Conservation (phyloP, 1,284 basidiomycete genomes). For the Mycosarcoma mackinlayi region DNA sequence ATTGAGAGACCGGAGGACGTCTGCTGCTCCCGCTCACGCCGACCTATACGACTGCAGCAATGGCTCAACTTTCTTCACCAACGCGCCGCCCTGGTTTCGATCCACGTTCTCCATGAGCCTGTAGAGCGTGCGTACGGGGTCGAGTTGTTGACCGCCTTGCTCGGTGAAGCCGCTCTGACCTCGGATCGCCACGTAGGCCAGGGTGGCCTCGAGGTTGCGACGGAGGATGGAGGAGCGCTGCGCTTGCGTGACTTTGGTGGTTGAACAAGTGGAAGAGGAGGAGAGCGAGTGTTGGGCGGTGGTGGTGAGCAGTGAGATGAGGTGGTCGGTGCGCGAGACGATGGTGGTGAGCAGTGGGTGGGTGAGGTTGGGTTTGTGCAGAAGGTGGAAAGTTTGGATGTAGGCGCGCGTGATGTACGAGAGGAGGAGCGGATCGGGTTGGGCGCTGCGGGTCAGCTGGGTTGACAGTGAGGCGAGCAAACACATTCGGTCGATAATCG, state of each 20-base stretch:
- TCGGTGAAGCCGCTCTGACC: conserved; percentile 8
- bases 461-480: conserved; percentile 19
- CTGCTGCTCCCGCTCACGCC: too few relatives aligned
- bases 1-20: too few relatives aligned
- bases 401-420: conserved; percentile 24
- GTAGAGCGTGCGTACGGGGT: conserved; percentile 22
- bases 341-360: conserved; percentile 26
- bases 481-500: conserved; percentile 43
- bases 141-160: neutral
- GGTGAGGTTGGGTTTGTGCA: neutral
- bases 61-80: conserved; percentile 32
- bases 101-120: conserved; percentile 25
- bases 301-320: conserved; percentile 26
- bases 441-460: neutral
- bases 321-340: conserved; percentile 5
- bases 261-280: neutral
- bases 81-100: neutral
- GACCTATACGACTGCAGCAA: conserved; percentile 20
- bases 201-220: neutral
- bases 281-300: conserved; percentile 5
- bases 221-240: neutral
- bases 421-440: conserved; percentile 18
- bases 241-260: neutral
- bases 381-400: conserved; percentile 28
- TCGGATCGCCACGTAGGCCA: conserved; percentile 25